Percentiles rank a stretch among this genome's conserved stretches.
Evolutionary conservation across 495 filamentous ascomycete species (phyloP).

Genomic region (Penicillium maclennaniae): DNA sequence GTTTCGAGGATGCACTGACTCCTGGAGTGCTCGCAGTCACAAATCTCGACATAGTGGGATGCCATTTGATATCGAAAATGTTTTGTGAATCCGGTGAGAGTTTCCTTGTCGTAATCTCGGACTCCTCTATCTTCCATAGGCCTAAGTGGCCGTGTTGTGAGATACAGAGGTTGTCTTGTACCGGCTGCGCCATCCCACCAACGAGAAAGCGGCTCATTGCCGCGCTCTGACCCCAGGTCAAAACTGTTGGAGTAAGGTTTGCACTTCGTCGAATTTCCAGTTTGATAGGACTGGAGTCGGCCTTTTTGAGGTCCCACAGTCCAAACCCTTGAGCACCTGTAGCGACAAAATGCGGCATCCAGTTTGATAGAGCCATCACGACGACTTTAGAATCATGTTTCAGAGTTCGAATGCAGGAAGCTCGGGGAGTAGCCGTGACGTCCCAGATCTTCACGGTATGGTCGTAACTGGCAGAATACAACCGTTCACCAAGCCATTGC

Average conservation of each 20-base stretch:
- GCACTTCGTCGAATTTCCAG: constrained; percentile 27
- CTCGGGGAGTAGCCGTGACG: constrained; percentile 26
- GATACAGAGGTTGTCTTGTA: constrained; percentile 51
- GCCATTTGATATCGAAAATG: constrained; percentile 79
- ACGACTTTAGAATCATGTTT: constrained; percentile 66
- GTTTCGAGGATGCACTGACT: constrained; percentile 11
- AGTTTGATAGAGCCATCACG: constrained; percentile 58
- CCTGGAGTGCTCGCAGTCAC: constrained; percentile 53
- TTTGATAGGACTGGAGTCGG: not conserved
- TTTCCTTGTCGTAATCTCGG: constrained; percentile 42
- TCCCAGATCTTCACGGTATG: constrained; percentile 75
- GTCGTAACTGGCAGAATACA: constrained; percentile 83
- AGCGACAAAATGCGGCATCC: constrained; percentile 42
- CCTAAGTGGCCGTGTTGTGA: constrained; percentile 64
- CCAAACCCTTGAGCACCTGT: constrained; percentile 42
- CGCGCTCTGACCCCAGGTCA: constrained; percentile 63
- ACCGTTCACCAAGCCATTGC: constrained; percentile 59
- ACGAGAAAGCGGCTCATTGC: constrained; percentile 57
- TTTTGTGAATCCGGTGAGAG: constrained; percentile 56
- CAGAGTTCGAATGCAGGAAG: constrained; percentile 48
- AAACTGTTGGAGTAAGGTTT: constrained; percentile 57
- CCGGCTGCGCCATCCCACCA: constrained; percentile 70
- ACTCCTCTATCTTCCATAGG: constrained; percentile 60
- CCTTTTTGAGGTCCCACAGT: constrained; percentile 20
- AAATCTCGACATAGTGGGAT: constrained; percentile 56